phyloP scores from a whole-genome alignment of 805 yeast species.

The Metschnikowia reukaufii region DNA sequence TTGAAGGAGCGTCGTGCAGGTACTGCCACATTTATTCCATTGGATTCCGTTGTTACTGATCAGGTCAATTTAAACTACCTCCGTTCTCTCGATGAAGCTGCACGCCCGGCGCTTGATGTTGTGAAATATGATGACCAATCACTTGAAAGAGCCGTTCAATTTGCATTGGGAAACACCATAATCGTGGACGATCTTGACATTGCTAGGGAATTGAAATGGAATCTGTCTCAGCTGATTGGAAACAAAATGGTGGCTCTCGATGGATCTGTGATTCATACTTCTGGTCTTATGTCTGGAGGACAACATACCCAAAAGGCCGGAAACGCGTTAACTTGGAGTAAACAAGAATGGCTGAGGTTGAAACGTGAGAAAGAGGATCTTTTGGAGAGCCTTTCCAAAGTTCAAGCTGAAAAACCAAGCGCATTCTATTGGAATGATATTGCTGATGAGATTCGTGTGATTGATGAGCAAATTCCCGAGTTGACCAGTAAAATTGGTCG shows the following conservation, averaged over 20 bases:
- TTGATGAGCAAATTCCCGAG: conserved; percentile 42
- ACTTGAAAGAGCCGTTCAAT: conserved; percentile 75
- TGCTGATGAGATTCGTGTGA: conserved; percentile 51
- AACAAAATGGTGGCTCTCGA: conserved; percentile 76
- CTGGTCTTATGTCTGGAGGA: conserved; percentile 95
- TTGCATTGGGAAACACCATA: conserved; percentile 75
- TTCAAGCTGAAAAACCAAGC: conserved; percentile 49
- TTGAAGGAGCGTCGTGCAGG: conserved; percentile 86
- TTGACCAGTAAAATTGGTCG: conserved; percentile 47
- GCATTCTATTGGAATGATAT: conserved; percentile 57
- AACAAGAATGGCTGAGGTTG: conserved; percentile 58
- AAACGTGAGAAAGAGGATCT: conserved; percentile 51
- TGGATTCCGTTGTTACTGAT: conserved; percentile 65
- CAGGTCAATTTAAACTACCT: conserved; percentile 53
- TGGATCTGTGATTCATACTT: conserved; percentile 80
- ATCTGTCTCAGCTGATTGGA: conserved; percentile 31
- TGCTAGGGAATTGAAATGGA: conserved; percentile 76
- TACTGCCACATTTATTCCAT: conserved; percentile 81
- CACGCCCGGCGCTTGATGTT: conserved; percentile 72
- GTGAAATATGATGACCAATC: conserved; percentile 62
- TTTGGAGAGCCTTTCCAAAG: conserved; percentile 50
- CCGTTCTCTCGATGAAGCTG: conserved; percentile 52
- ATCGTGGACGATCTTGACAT: conserved; percentile 68
- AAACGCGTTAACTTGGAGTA: conserved; percentile 61
- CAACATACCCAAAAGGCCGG: conserved; percentile 47